Base-by-base conservation (phyloP, 2,329 filamentous ascomycete species). In the Drechslerella coelobrocha region DNA sequence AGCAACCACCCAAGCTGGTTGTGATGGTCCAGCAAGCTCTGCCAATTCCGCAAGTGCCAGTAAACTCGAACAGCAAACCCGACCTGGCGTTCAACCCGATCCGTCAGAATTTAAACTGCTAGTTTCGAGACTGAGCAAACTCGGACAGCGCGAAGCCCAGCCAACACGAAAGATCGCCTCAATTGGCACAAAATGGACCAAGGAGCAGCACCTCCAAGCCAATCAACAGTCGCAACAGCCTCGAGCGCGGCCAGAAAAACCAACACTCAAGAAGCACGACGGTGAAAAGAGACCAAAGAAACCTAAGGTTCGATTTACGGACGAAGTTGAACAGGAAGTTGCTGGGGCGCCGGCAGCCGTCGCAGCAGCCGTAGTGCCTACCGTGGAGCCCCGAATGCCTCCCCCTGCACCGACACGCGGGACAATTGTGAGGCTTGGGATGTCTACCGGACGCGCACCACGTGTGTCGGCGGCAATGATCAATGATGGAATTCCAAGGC, bases 341-440 rank as follows among this genome's bases (percentile, higher is more conserved):
- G 21, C 29, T 9, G 21, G 19, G 29, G 12, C 29, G 9, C 48
- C 21, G 19, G n/a, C 17, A 24, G 29, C 29, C 9, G 19, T 45
- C 5, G 41, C 2, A 6, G 10, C 17, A 21, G 41, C 41, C 5
- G 5, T 8, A 21, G 10, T 17, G n/a, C 37, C 37, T 14, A 12
- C 37, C 7, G 7, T 14, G 37, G 17, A 45, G 41, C 17, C 10
- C 8, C 4, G n/a, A n/a, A n/a, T 21, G 41, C 37, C 9, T 41
- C 2, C 29, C 4, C 29, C 14, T 17, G 14, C 24, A 10, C 23
- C 17, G 24, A 9, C 21, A 21, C 14, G 45, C 2, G 53, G 52
- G n/a, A 56, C 43, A 6, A 17, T n/a, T 6, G 61, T 65, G 6
- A 57, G 61, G 23, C 50, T 65, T 23, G 53, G 45, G 10, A 43